These are phyloP conservation scores for Colletotrichum sp. DNA, from an alignment of 2,329 filamentous ascomycete species.

Conservation along the genomic window DNA sequence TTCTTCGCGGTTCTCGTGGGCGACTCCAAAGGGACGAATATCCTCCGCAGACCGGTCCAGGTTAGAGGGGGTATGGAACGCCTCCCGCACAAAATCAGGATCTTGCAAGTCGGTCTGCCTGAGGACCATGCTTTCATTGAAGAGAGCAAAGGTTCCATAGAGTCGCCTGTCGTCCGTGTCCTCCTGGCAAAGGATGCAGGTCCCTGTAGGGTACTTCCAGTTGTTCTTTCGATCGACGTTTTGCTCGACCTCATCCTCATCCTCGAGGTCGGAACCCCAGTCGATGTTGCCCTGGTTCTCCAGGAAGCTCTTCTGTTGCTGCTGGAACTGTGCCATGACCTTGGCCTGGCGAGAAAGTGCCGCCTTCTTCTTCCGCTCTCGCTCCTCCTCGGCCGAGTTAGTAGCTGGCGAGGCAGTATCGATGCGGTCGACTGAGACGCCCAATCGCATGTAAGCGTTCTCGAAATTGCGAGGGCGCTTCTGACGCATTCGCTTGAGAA, in stretches of 20 bases:
- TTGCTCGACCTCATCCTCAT: constrained; percentile 72
- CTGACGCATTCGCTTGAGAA: constrained; percentile 85
- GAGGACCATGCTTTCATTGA: constrained; percentile 85
- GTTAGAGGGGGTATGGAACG: constrained; percentile 76
- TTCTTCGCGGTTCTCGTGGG: constrained; percentile 81
- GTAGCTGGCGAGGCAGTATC: constrained; percentile 83
- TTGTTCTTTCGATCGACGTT: constrained; percentile 73
- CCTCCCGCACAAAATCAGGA: constrained; percentile 83
- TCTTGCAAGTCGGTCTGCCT: constrained; percentile 87
- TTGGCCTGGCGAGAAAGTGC: constrained; percentile 88
- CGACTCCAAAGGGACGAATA: constrained; percentile 88
- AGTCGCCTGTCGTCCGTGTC: constrained; percentile 88
- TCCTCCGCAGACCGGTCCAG: constrained; percentile 85
- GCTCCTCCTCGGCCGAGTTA: constrained; percentile 71
- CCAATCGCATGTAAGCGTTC: constrained; percentile 66
- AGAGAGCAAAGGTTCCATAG: constrained; percentile 91
- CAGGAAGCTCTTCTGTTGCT: constrained; percentile 95
- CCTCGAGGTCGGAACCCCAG: constrained; percentile 82
- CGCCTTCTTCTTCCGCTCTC: constrained; percentile 86
- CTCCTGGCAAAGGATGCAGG: constrained; percentile 96
- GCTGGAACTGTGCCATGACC: constrained; percentile 98
- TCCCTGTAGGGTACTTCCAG: constrained; percentile 92
- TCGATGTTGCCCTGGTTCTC: constrained; percentile 86
- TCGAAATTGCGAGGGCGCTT: constrained; percentile 79
- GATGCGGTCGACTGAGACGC: constrained; percentile 77